Percentiles rank a stretch among this genome's conserved stretches.
Conservation (phyloP, 179 eudicot species). For the Sideroxylon spinosum region DNA sequence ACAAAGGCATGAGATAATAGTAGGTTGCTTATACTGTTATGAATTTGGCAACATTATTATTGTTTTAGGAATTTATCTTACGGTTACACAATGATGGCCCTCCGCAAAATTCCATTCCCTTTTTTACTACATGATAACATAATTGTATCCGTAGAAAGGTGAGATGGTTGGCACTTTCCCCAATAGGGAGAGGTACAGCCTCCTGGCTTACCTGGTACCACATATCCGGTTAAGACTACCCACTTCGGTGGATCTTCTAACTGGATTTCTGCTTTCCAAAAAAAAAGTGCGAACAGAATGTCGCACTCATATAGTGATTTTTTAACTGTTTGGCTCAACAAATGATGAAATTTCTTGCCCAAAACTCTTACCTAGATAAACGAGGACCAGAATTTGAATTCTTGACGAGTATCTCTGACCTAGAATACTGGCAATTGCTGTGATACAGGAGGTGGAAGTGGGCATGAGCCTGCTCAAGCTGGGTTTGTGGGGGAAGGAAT, state of each 20-base stretch:
- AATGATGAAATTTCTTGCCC: not conserved
- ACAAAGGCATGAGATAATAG: not conserved
- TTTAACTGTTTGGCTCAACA: not conserved
- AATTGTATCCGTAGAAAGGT: no score
- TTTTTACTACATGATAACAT: not conserved
- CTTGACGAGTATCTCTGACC: not conserved
- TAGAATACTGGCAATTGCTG: constrained; percentile 12
- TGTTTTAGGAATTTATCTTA: not conserved
- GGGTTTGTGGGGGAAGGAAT: constrained; percentile 98
- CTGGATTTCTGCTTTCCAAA: no score
- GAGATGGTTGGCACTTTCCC: no score
- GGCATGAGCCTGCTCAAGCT: constrained; percentile 99
- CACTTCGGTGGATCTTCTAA: no score
- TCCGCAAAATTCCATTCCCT: not conserved
- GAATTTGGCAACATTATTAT: not conserved
- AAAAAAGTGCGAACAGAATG: not conserved
- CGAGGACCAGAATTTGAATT: not conserved
- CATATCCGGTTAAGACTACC: no score
- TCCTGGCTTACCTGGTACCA: no score
- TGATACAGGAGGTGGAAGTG: constrained; percentile 91
- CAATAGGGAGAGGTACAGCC: no score
- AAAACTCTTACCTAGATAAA: not conserved
- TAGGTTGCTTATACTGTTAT: constrained; percentile 1
- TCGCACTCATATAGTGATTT: not conserved
- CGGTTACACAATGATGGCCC: not conserved